Percentiles rank a stretch among this genome's conserved stretches.
Evolutionary conservation across 2,329 filamentous ascomycete species (phyloP).

Genomic region (Aspergillus viridinutans): DNA sequence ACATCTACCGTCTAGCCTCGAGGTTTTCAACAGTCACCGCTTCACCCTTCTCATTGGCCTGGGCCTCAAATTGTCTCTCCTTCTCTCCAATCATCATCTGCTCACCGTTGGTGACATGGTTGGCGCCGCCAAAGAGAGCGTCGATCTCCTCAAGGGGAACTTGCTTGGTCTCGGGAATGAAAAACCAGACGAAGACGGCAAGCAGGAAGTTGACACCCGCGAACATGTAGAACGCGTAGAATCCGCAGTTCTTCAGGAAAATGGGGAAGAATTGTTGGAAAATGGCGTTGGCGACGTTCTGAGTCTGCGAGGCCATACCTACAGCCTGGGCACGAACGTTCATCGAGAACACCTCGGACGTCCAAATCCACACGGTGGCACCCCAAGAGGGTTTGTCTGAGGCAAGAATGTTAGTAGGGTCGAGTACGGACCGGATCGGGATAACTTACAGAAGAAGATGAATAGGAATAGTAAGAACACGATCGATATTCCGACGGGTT

Average conservation of each 20-base stretch:
- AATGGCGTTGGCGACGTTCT: constrained; percentile 63
- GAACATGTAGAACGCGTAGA: constrained; percentile 56
- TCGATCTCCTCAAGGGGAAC: constrained; percentile 38
- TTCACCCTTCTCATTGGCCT: constrained; percentile 4
- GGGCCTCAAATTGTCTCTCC: constrained; percentile 6
- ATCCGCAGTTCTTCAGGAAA: constrained; percentile 58
- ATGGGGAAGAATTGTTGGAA: constrained; percentile 68
- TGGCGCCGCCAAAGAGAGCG: constrained; percentile 34
- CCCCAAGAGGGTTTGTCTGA: constrained; percentile 65
- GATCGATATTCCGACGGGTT: constrained; percentile 62
- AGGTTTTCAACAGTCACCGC: constrained; percentile 2
- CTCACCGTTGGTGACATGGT: constrained; percentile 33
- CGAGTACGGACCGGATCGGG: constrained; percentile 3
- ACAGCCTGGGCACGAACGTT: constrained; percentile 69
- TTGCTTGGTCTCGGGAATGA: constrained; percentile 51
- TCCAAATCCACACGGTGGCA: constrained; percentile 68
- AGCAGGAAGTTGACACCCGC: constrained; percentile 50
- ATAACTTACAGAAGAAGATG: constrained; percentile 43
- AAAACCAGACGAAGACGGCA: constrained; percentile 49
- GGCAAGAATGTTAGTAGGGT: constrained; percentile 18
- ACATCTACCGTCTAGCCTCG: constrained; percentile 1
- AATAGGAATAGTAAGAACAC: constrained; percentile 65
- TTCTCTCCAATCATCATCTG: constrained; percentile 27
- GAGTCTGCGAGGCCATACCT: constrained; percentile 60
- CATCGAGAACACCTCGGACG: constrained; percentile 65